Conservation (phyloP, 257 asterid genomes). For the Lantana camara region DNA sequence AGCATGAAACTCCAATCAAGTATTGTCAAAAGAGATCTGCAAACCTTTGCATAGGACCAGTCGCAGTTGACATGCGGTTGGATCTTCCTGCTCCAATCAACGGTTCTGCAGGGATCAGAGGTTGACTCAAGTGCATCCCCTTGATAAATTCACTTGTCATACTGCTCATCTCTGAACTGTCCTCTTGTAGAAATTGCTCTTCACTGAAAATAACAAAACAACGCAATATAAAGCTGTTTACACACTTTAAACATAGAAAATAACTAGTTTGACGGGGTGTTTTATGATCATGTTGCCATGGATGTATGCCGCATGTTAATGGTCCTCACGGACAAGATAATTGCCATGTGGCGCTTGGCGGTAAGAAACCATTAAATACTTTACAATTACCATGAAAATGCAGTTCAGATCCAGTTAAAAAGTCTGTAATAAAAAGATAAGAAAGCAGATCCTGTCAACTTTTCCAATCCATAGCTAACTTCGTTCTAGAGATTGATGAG, state of each 20-base stretch:
- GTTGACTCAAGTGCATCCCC: constrained; percentile 68
- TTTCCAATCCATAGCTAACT: too few relatives aligned
- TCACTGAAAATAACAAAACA: constrained; percentile 57
- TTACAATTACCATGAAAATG: too few relatives aligned
- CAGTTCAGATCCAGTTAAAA: too few relatives aligned
- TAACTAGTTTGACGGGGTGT: background rate
- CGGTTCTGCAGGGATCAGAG: constrained; percentile 49
- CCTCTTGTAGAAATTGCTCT: constrained; percentile 93
- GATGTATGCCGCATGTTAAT: background rate
- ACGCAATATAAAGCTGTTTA: background rate
- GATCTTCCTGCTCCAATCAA: constrained; percentile 57
- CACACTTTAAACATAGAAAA: constrained; percentile 16
- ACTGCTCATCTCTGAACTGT: constrained; percentile 64
- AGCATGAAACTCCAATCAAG: constrained; percentile 2
- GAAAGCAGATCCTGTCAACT: too few relatives aligned
- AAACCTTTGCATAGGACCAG: constrained; percentile 57
- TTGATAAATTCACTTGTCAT: constrained; percentile 64
- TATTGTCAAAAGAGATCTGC: background rate
- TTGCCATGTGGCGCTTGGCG: too few relatives aligned
- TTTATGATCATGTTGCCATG: background rate
- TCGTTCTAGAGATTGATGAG: too few relatives aligned
- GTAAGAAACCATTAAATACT: too few relatives aligned
- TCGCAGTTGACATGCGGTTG: constrained; percentile 48
- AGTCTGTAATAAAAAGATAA: too few relatives aligned
- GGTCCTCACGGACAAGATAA: too few relatives aligned